Evolutionary conservation across 176 grass and related monocot species (phyloP).

Genomic region (Rhynchospora breviuscula): DNA sequence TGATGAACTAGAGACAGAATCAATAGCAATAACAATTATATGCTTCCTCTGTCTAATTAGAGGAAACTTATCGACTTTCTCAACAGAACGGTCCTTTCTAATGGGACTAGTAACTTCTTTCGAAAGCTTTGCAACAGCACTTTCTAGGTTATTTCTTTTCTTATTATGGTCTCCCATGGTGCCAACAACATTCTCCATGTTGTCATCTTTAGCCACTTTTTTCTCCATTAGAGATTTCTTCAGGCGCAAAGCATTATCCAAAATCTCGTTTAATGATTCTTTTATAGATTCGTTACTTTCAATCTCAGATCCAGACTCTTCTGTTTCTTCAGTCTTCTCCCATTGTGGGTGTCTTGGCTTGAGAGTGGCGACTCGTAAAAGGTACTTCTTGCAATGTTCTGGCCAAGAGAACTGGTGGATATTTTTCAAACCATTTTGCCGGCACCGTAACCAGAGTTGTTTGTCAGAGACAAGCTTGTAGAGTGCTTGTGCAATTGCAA

Average conservation of each 20-base stretch:
- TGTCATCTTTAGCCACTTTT: constrained; percentile 24
- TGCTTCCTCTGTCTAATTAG: constrained; percentile 53
- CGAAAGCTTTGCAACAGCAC: constrained; percentile 48
- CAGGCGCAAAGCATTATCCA: constrained; percentile 63
- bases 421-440: constrained; percentile 64
- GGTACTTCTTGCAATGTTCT: constrained; percentile 82
- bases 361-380: constrained; percentile 41
- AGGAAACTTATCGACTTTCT: constrained; percentile 42
- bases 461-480: constrained; percentile 78
- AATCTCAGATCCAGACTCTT: constrained; percentile 48
- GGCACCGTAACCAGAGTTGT: constrained; percentile 55
- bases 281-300: constrained; percentile 40
- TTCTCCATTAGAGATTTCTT: constrained; percentile 52
- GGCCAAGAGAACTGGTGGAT: constrained; percentile 82
- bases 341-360: constrained; percentile 60
- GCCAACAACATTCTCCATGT: constrained; percentile 20
- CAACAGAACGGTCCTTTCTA: constrained; percentile 30
- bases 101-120: constrained; percentile 17
- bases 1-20: constrained; percentile 41
- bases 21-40: constrained; percentile 58
- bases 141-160: constrained; percentile 40
- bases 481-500: constrained; percentile 69
- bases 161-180: constrained; percentile 13
- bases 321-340: constrained; percentile 42
- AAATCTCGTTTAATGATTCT: constrained; percentile 60